phyloP scores from a whole-genome alignment of 371 early-diverging fungal species.

The Actinomortierella wolfii region DNA sequence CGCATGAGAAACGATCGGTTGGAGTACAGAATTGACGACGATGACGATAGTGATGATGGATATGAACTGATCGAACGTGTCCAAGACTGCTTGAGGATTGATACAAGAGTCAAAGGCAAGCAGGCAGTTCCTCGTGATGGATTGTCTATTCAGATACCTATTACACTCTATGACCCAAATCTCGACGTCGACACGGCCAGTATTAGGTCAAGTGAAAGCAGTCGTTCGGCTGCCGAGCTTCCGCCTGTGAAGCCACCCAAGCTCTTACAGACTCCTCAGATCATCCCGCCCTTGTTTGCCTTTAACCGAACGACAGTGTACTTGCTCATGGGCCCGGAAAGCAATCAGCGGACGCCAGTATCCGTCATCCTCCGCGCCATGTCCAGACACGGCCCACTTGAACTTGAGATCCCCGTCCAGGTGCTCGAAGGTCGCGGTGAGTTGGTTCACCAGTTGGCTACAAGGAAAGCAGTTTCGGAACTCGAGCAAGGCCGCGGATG shows the following conservation, averaged over 20 bases:
- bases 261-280: conserved; percentile 46
- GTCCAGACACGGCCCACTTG: conserved; percentile 51
- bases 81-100: conserved; percentile 8
- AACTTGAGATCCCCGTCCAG: conserved; percentile 48
- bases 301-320: conserved; percentile 49
- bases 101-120: conserved; percentile 4
- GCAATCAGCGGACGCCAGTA: conserved; percentile 17
- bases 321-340: conserved; percentile 38
- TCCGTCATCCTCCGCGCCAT: conserved; percentile 40
- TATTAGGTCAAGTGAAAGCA: no score
- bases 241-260: conserved; percentile 10
- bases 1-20: no score
- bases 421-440: conserved; percentile 21
- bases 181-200: conserved; percentile 8
- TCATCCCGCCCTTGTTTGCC: conserved; percentile 48
- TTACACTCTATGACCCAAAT: conserved; percentile 22
- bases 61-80: conserved; percentile 16
- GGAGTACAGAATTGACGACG: no score
- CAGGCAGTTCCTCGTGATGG: conserved; percentile 13
- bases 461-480: conserved; percentile 52
- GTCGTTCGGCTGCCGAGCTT: no score
- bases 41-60: conserved; percentile 6
- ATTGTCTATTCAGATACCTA: no score
- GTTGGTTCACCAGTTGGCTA: conserved; percentile 52
- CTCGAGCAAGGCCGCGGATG: conserved; percentile 40